Evolutionary conservation across 768 basidiomycete species (phyloP), one percentile per base, ranked within the genome.

Genomic region (Coprinellus aureogranulatus): DNA sequence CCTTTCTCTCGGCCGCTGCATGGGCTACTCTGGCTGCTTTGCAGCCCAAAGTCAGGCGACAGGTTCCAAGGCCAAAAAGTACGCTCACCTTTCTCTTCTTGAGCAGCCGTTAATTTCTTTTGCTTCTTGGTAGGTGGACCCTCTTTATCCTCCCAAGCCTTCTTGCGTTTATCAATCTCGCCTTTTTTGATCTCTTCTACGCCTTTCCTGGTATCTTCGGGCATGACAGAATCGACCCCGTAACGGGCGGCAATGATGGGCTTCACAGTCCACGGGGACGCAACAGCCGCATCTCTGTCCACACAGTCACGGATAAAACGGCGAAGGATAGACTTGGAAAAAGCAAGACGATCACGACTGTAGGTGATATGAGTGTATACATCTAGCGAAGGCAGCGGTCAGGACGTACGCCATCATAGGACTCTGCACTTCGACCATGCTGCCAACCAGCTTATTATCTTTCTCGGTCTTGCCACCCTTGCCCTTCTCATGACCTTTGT

Each of bases 281-380:
- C 94, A 26, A 96, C 89, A 9, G 92, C 89, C 16, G 93, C 81
- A 62, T 96, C 94, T 31, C 97, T 87, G 65, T 92, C 89, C 2
- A 99, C 90, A 65, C 94, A 96, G 67, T 98, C 97, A 60, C 92
- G 88, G 57, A 99, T 91, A 73, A 96, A 98, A 16, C 94, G 89
- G 62, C 94, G 92, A 27, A 99, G 84, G 64, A 98, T 96, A 18
- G 94, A 94, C 72, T 98, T 98, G 27, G 94, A 96, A 74, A 98
- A 98, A 20, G 93, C 87, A 20, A 96, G 80, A 53, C 95, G 90
- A 70, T 99, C 97, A 59, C 97, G 94, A 66, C 95, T 98, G 31
- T 49, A 27, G 58, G 9, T 51, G 52, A 59, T 20, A 54, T 37
- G 20, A 52, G 30, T 11, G n/a, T 37, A n/a, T 6, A 25, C 47